Base-by-base conservation (phyloP, 768 basidiomycete species). In the Paxillus involutus region DNA sequence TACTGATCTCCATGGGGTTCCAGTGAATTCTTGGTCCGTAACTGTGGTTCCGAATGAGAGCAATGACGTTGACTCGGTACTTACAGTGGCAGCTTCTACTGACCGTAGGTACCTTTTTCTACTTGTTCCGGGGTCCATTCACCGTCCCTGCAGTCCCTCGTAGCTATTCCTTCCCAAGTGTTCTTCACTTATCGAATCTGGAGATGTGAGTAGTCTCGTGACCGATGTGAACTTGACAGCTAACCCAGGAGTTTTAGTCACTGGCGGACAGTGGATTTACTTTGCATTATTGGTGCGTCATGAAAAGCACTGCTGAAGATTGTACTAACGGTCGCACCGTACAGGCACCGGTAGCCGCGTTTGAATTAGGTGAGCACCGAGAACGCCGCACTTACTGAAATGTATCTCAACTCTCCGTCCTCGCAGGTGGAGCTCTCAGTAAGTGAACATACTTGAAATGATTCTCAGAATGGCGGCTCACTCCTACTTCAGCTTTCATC, bases 21-120 rank as follows among this genome's bases (percentile, higher is more conserved):
- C 41, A 59, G 45, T 24, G 53, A 53, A 44, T 59, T 32, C 16
- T 12, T 60, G 37, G 59, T 53, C 13, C 9, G 47, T 45, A 13
- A 4, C 37, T 32, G 14, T 24, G 24, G 19, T 14, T 19, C n/a
- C 0, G 32, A 2, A 30, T 47, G 16, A 7, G n/a, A 59, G 26
- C 4, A 26, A 3, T 26, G 26, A 5, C 26, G 26, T 26, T 26
- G 26, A 26, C 26, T 26, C 1, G 26, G 4, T 26, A 26, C 6
- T 1, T 26, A 26, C 4, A 26, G 26, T 26, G 26, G 26, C 26
- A 26, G 26, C 26, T 26, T 26, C 6, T 26, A 26, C 26, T 26
- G 5, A 26, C 26, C 26, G 26, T 26, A 6, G 26, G 26, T 26
- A 26, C 4, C 26, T 26, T 26, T 26, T 26, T 26, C 26, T 26